A percentile compares a stretch with the other conserved stretches of the same genome.
Conservation (phyloP, 2,329 filamentous ascomycete genomes). For the Cadophora gregata region DNA sequence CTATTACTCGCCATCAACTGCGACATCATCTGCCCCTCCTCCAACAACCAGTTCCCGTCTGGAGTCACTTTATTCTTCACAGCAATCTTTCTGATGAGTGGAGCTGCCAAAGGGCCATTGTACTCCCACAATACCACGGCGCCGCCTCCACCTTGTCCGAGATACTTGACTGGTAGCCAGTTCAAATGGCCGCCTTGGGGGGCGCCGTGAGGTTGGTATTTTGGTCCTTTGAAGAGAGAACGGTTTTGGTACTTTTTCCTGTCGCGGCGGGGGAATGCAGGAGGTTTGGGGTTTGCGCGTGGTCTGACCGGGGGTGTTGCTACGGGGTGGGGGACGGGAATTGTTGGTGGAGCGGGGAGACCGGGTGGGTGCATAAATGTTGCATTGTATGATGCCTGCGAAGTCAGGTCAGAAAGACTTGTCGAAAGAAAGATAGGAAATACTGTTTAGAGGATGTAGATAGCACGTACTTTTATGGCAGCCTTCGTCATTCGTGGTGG, state of each 20-base stretch:
- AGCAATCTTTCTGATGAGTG: neutral
- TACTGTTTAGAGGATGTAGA: neutral
- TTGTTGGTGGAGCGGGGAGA: neutral
- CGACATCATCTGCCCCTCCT: neutral
- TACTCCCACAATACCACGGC: conserved; percentile 14
- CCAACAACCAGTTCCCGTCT: neutral
- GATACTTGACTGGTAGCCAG: conserved; percentile 14
- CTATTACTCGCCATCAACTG: neutral
- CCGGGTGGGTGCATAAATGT: neutral
- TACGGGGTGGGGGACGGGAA: neutral
- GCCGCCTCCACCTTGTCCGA: neutral
- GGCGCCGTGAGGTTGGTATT: neutral
- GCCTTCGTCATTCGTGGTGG: neutral
- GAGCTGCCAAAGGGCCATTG: neutral
- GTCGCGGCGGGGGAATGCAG: neutral
- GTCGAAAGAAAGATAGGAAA: neutral
- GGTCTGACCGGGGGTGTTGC: neutral
- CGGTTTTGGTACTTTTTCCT: neutral
- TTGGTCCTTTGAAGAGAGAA: neutral
- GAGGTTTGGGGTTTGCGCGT: neutral
- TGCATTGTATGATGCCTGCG: neutral
- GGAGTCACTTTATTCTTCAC: neutral
- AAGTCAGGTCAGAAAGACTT: neutral
- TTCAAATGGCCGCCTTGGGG: neutral
- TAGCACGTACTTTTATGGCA: neutral